Conservation (phyloP, 116 monocot species). For the Posidonia oceanica region DNA sequence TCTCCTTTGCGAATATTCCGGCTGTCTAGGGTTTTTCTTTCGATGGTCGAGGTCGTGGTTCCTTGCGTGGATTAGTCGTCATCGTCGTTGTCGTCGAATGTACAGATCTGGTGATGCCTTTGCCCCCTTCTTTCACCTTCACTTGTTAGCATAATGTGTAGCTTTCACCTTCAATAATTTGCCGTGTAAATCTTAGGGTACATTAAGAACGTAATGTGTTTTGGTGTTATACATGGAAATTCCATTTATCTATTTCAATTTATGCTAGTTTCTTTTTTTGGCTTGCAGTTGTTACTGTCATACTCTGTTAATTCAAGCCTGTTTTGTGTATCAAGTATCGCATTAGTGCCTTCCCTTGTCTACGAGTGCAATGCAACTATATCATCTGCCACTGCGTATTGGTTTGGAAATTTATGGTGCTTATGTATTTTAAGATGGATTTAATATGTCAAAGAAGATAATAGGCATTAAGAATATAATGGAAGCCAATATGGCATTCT, state of each 20-base stretch:
- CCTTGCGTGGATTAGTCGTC: not conserved
- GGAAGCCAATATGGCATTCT: no score
- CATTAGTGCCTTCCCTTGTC: no score
- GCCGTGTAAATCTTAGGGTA: not conserved
- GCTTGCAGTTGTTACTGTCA: no score
- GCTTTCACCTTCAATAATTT: not conserved
- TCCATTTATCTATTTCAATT: not conserved
- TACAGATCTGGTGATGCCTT: slow-evolving; percentile 4
- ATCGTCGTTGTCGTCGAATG: not conserved
- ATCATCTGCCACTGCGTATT: no score
- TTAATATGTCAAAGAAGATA: no score
- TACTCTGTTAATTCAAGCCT: no score
- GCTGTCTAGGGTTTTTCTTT: slow-evolving; percentile 18
- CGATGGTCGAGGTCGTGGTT: not conserved
- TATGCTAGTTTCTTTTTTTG: no score
- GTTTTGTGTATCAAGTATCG: no score
- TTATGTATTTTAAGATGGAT: no score
- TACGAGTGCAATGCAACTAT: no score
- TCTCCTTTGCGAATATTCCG: slow-evolving; percentile 70
- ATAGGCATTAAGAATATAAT: no score
- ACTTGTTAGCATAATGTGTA: not conserved
- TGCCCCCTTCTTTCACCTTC: not conserved
- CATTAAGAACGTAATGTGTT: not conserved
- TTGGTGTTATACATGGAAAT: slow-evolving; percentile 1
- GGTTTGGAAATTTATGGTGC: no score